These are phyloP conservation scores for Gracilaria caudata DNA, from an alignment of 23 red algal genomes.

Conservation along the genomic window DNA sequence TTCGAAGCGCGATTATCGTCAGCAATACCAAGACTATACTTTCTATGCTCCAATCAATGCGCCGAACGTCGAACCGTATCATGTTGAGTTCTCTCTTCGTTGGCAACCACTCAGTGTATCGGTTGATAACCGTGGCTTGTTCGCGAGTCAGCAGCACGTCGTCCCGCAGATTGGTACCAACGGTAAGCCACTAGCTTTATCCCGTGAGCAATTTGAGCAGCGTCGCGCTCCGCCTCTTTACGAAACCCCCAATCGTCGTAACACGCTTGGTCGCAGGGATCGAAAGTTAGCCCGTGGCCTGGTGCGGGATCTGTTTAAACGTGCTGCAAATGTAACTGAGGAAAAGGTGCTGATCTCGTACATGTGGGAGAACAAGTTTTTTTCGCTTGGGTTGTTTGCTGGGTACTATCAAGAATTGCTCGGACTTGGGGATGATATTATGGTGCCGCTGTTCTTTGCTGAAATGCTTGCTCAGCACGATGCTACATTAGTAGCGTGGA, in stretches of 20 bases:
- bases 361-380: conserved; percentile 40
- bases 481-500: conserved; percentile 45
- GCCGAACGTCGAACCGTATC: neutral
- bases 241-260: conserved; percentile 14
- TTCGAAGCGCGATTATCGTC: conserved; percentile 20
- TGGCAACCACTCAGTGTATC: conserved; percentile 41
- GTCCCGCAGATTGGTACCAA: conserved; percentile 43
- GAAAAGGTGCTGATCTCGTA: conserved; percentile 25
- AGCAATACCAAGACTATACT: conserved; percentile 33
- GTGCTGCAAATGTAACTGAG: conserved; percentile 21
- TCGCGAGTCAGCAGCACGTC: conserved; percentile 34
- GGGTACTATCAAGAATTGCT: neutral
- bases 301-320: conserved; percentile 13
- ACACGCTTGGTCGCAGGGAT: conserved; percentile 23
- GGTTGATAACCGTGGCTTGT: conserved; percentile 3
- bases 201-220: conserved; percentile 9
- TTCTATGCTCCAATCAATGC: conserved; percentile 21
- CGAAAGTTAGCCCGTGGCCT: neutral
- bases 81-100: conserved; percentile 33
- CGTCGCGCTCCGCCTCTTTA: conserved; percentile 21
- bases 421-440: neutral
- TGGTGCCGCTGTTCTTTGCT: conserved; percentile 25
- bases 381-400: conserved; percentile 31
- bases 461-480: conserved; percentile 70
- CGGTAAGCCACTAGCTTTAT: conserved; percentile 39